phyloP scores from a whole-genome alignment of 495 filamentous ascomycete genomes.

The Tuber aestivum region DNA sequence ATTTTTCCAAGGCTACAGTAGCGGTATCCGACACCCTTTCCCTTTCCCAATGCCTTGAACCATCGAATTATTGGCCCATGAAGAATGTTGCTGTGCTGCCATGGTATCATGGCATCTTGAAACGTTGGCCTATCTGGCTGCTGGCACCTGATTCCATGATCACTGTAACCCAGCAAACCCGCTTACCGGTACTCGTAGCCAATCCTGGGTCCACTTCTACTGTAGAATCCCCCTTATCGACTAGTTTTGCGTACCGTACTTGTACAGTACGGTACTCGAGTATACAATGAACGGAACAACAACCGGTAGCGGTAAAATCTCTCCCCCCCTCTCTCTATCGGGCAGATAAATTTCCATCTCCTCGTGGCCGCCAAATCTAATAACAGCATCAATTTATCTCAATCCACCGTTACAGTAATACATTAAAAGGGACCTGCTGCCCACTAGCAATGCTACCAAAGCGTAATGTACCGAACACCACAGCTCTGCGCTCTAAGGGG shows the following conservation, averaged over 20 bases:
- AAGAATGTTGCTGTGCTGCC: conserved; percentile 8
- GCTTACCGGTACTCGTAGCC: too few species aligned
- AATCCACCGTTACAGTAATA: neutral
- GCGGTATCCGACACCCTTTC: conserved; percentile 16
- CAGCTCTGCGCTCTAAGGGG: neutral
- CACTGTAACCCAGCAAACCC: neutral
- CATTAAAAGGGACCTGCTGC: neutral
- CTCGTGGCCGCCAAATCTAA: neutral
- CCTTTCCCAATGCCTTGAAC: conserved; percentile 1
- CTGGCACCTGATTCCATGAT: neutral
- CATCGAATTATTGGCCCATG: conserved; percentile 24
- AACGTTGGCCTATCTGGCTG: conserved; percentile 21
- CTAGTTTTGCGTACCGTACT: too few species aligned
- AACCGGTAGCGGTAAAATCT: too few species aligned
- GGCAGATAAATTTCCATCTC: neutral
- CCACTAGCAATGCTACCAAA: neutral
- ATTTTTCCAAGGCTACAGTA: conserved; percentile 22
- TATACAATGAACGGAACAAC: too few species aligned
- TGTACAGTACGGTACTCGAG: too few species aligned
- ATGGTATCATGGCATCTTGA: conserved; percentile 21
- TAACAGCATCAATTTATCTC: conserved; percentile 2
- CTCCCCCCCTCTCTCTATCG: too few species aligned
- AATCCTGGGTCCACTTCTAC: neutral
- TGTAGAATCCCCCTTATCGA: neutral
- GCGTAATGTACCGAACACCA: neutral